Conservation (phyloP, 2,329 filamentous ascomycete genomes). For the Aquanectria penicillioides region DNA sequence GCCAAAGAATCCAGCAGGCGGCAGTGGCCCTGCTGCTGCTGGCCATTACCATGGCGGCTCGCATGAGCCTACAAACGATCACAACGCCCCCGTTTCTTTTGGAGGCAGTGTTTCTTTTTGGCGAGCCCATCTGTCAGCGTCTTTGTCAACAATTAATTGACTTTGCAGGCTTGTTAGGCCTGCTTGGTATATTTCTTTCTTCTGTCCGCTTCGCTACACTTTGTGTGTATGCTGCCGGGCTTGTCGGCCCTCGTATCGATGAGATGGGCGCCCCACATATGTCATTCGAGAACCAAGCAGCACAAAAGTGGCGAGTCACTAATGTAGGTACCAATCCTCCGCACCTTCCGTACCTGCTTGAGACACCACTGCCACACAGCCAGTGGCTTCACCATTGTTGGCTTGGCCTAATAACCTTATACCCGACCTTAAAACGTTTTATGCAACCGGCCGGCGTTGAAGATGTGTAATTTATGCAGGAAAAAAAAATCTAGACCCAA, state of each 20-base stretch:
- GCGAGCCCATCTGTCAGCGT: no score
- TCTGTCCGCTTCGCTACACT: no score
- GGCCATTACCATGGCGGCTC: no score
- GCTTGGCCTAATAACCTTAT: conserved; percentile 11
- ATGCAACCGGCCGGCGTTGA: background rate
- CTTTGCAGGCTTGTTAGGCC: no score
- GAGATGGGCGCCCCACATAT: conserved; percentile 30
- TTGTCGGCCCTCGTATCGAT: conserved; percentile 35
- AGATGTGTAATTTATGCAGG: conserved; percentile 3
- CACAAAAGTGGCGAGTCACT: conserved; percentile 30
- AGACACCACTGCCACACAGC: background rate
- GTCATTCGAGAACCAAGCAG: conserved; percentile 21
- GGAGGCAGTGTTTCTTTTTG: no score
- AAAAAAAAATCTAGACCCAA: background rate
- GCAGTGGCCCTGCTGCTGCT: no score
- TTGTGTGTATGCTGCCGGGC: no score
- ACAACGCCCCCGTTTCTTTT: no score
- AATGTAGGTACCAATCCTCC: conserved; percentile 33
- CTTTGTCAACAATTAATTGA: no score
- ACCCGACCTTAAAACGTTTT: background rate
- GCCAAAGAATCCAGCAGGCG: no score
- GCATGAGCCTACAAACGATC: no score
- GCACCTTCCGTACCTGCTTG: conserved; percentile 15
- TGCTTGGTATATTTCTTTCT: no score
- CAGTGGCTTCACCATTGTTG: background rate